A percentile compares a stretch with the other conserved stretches of the same genome.
phyloP scores from a whole-genome alignment of 2,329 filamentous ascomycete genomes.

The Hyphodiscus sp. region DNA sequence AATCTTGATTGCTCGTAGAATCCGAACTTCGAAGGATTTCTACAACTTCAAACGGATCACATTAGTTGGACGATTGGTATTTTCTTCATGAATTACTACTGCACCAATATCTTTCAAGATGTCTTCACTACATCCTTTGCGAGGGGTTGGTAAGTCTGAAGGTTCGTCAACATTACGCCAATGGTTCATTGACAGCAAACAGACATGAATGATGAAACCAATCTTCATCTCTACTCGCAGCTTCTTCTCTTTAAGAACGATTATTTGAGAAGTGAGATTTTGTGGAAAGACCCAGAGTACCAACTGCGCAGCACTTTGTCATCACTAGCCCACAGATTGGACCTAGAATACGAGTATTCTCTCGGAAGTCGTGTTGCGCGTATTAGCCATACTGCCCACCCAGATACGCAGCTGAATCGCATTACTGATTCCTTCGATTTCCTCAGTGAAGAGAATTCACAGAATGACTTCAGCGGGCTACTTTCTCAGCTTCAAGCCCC shows the following conservation, averaged over 20 bases:
- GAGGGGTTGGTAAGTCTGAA: not conserved
- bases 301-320: not conserved
- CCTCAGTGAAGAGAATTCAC: not conserved
- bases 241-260: not conserved
- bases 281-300: not conserved
- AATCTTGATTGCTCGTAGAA: too few species aligned
- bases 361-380: not conserved
- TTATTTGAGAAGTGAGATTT: not conserved
- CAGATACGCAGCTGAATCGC: not conserved
- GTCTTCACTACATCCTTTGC: not conserved
- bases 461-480: too few species aligned
- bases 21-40: too few species aligned
- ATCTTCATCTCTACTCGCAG: not conserved
- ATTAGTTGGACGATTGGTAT: too few species aligned
- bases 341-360: constrained; percentile 3
- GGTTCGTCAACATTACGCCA: not conserved
- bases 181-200: too few species aligned
- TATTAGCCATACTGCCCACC: not conserved
- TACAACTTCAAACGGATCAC: too few species aligned
- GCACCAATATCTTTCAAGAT: not conserved
- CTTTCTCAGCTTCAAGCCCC: too few species aligned
- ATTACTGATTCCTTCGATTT: not conserved
- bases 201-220: not conserved
- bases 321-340: constrained; percentile 1
- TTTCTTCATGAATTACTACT: too few species aligned